Base-by-base conservation (phyloP, 2,329 filamentous ascomycete genomes). In the Trichoderma koningiopsis region DNA sequence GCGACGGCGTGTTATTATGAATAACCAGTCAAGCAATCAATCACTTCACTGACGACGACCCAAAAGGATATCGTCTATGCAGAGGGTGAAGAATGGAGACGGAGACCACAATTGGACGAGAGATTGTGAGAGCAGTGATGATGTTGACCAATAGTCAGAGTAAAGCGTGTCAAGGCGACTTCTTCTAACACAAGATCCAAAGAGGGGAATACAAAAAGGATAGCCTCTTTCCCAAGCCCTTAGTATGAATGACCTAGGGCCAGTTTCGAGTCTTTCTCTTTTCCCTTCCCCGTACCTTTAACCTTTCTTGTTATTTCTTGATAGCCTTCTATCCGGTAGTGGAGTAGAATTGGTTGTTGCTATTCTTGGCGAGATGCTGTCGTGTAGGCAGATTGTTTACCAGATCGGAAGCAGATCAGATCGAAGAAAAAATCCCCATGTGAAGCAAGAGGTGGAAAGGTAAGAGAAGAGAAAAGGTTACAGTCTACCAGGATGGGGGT, bases 21-120 rank as follows among this genome's bases (percentile, higher is more conserved):
- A 69, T 64, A 56, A 66, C 68, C 68, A 56, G 68, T 69, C 68
- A 69, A 65, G n/a, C 65, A 68, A 69, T 64, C 68, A 69, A 69
- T 60, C 68, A 69, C 68, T 69, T 69, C 68, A 69, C 68, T 69
- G 68, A 69, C 61, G 68, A 69, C 68, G 68, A 65, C 33, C 43
- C 40, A 47, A 13, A 52, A 61, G 68, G 61, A 64, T 64, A 69
- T 65, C 61, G 68, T 65, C 68, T 69, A 63, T 69, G 53, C 68
- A 69, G 68, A 63, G 61, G 68, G 68, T 70, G 64, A 68, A 70
- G 69, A 43, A 63, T 62, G 37, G 64, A 70, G 56, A 63, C 58
- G 58, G 69, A 70, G 63, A 59, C 67, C 57, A 63, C 67, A 52
- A 27, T 70, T 52, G 58, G 67, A 59, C 14, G 52, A 35, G 22